phyloP scores from a whole-genome alignment of 2,329 filamentous ascomycete species.

The Alternaria postmessia region DNA sequence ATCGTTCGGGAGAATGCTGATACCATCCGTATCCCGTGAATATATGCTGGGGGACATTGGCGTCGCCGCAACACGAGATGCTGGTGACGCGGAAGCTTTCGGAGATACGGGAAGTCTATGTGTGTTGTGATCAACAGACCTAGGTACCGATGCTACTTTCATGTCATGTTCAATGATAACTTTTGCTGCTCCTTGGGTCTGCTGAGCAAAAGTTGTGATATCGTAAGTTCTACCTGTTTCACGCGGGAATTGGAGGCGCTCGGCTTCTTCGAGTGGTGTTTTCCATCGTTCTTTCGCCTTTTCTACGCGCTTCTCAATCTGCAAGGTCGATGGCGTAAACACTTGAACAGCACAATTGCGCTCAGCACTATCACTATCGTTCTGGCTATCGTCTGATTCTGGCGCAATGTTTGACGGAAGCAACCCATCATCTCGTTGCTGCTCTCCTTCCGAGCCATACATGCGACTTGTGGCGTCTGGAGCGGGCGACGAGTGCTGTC shows the following conservation, averaged over 20 bases:
- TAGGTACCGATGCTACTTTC: background rate
- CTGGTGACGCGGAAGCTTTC: conserved; percentile 17
- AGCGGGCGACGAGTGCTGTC: conserved; percentile 18
- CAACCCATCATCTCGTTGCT: conserved; percentile 10
- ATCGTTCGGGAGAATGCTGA: conserved; percentile 46
- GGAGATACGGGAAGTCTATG: conserved; percentile 1
- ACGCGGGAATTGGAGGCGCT: conserved; percentile 39
- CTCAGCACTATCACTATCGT: background rate
- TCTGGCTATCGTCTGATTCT: conserved; percentile 3
- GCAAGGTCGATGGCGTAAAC: conserved; percentile 47
- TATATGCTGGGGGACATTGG: conserved; percentile 59
- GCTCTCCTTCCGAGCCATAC: conserved; percentile 15
- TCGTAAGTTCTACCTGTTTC: conserved; percentile 35
- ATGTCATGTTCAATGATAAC: background rate
- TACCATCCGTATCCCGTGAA: conserved; percentile 53
- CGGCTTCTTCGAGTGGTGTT: conserved; percentile 47
- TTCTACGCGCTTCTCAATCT: conserved; percentile 50
- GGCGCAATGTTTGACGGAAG: conserved; percentile 14
- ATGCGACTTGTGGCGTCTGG: conserved; percentile 16
- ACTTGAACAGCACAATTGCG: conserved; percentile 5
- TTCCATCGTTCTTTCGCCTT: conserved; percentile 55
- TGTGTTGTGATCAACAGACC: background rate
- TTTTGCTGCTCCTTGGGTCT: background rate
- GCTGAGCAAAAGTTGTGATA: conserved; percentile 16
- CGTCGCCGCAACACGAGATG: conserved; percentile 23